Evolutionary conservation across 2,329 filamentous ascomycete species (phyloP), one percentile per base, ranked within the genome.

Genomic region (Colletotrichum australisinense): DNA sequence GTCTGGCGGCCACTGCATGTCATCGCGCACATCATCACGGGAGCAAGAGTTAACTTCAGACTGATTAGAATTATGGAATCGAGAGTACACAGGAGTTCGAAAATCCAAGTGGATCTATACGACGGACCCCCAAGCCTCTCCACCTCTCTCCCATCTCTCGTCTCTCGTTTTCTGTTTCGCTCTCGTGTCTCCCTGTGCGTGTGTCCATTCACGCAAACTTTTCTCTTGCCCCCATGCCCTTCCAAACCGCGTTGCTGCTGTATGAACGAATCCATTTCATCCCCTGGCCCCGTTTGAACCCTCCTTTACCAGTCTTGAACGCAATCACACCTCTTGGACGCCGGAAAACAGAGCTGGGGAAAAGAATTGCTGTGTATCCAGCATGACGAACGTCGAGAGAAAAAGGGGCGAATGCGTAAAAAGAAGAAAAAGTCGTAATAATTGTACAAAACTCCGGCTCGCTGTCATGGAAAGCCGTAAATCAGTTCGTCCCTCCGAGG

Each of bases 31-130:
- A 26, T 30, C 24, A 16, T 19, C 8, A 24, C 14, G 22, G n/a
- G 28, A 19, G 4, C 28, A 24, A 16, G 6, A 30, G 1, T n/a
- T 24, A n/a, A 22, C 35, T 58, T 58, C 19, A 60, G 35, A 60
- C 42, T 72, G 42, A 70, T 72, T 72, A 72, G 53, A 72, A 72
- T 72, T 72, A 72, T 53, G 70, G 58, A 60, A 69, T 58, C 59
- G 53, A 57, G 66, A 59, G 70, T 46, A 59, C 42, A 59, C 42
- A 42, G 46, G 56, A 60, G 46, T 69, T 72, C 32, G 38, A 69
- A 69, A 69, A 55, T 56, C 59, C 63, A 70, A 56, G 58, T 19
- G 70, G 67, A 60, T 60, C 66, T 73, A 70, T 73, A 70, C 62
- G 65, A 70, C 12, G 22, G 67, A 62, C 38, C 32, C 46, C 67